These are phyloP conservation scores for Monosporozyma solicola DNA, from an alignment of 805 yeast species.

Conservation along the genomic window DNA sequence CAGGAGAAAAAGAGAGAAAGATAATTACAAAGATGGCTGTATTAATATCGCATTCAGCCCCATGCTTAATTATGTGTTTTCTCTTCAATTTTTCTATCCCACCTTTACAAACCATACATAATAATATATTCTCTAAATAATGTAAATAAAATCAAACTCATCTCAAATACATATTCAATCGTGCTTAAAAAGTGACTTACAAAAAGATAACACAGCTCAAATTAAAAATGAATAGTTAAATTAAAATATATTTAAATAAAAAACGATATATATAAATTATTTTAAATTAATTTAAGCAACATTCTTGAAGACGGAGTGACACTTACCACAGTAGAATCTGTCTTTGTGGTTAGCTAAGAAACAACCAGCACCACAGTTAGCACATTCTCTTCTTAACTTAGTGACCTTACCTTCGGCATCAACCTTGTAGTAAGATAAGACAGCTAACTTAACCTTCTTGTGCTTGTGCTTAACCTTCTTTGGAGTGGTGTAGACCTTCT, in stretches of 20 bases:
- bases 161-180: not conserved
- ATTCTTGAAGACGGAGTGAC: conserved; percentile 85
- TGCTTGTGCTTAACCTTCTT: conserved; percentile 99
- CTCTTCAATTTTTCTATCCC: not conserved
- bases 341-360: conserved; percentile 98
- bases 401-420: conserved; percentile 97
- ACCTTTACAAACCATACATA: not conserved
- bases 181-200: not conserved
- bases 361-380: conserved; percentile 97
- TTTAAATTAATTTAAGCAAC: conserved; percentile 19
- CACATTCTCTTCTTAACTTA: conserved; percentile 98
- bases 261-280: not conserved
- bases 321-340: conserved; percentile 99
- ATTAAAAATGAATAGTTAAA: not conserved
- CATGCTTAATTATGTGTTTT: not conserved
- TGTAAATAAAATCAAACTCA: not conserved
- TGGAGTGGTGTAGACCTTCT: conserved; percentile 99
- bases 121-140: not conserved
- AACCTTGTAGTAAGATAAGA: conserved; percentile 98
- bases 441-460: conserved; percentile 98
- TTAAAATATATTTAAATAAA: not conserved
- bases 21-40: not conserved
- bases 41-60: not conserved
- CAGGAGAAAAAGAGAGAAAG: too few relatives aligned
- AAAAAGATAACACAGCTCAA: not conserved